Evolutionary conservation across 345 rosid species (phyloP), one percentile per base, ranked within the genome.

Genomic region (Hirschfeldia incana): DNA sequence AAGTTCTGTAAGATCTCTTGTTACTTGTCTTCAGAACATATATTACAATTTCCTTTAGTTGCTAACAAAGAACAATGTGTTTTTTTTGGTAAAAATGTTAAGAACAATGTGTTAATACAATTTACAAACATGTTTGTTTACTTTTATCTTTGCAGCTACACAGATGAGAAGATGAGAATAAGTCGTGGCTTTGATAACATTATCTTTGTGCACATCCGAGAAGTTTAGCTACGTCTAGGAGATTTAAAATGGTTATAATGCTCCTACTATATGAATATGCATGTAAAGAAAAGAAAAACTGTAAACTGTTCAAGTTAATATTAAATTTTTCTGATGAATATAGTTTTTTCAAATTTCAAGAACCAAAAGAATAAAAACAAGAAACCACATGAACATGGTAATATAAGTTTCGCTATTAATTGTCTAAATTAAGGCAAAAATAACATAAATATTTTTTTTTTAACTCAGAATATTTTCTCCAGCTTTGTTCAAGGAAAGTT

Each of bases 141-240:
- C 15, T 51, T 10, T 15, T 0, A 21, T 74, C 36, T n/a, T 65
- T 85, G 88, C 88, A 94, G 97, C 49, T 92, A 90, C 6, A 75
- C 80, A 9, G 97, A 94, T 66, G 92, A 84, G 74, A 91, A 89
- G 83, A 78, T 91, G 81, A 88, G 98, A 80, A 88, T 94, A 32
- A 88, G 89, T 67, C 80, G 85, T 27, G 98, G 97, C 5, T 88
- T 87, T 83, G 89, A 83, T 53, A 80, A 83, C 53, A 86, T 89
- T 55, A 57, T 87, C 8, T 94, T 92, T 13, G 97, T 94, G 67
- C 97, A 92, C 65, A 69, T 80, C 27, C 83, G 75, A 51, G 82
- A 79, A 17, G 62, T 49, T 34, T 79, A 79, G 78, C 46, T 46
- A 15, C 0, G 27, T 70, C 21, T 4, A 49, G 30, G 17, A 30